Base-by-base conservation (phyloP, 352 stramenopile genomes). In the Globisporangium acanthophoron region DNA sequence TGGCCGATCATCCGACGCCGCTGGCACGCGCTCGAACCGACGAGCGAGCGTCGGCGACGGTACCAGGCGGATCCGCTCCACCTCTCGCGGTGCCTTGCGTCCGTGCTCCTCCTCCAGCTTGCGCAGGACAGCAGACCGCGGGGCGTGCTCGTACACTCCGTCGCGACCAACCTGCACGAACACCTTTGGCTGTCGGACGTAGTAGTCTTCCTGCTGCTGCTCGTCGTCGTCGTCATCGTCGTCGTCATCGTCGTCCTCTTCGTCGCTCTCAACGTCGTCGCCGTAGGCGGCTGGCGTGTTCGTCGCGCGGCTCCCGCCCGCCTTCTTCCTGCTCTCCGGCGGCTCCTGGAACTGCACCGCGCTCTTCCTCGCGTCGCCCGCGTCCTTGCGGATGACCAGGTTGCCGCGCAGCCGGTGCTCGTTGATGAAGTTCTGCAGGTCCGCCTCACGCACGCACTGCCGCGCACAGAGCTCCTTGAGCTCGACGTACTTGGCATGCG, bases 361-460 rank as follows among this genome's bases (percentile, higher is more conserved):
- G 49, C 12, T 54, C 49, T 43, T 43, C 7, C 49, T 33, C 20
- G 29, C 8, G 16, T 44, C 50, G 54, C 16, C 35, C 27, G 5
- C 48, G 40, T 53, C 27, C 27, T 40, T 84, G 15, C 65, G 57
- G 53, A 89, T 78, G 18, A 86, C 60, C 9, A 90, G 66, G 37
- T 89, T 88, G 5, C 82, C 82, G 3, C 82, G 78, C 29, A 92
- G 59, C 9, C 82, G 82, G 52, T 92, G 79, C 43, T 89, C 82
- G 43, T 90, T 89, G 61, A 92, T 87, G 54, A 89, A 90, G 48
- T 90, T 92, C 58, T 90, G 82, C 31, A 92, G 40, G 57, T 87
- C 82, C 3, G 78, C 76, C 54, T 92, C 82, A 16, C 82, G 78
- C 47, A 92, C 79, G 18, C 79, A 92, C 59, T 92, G 79, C 5